Evolutionary conservation across 2,329 filamentous ascomycete genomes (phyloP).

Genomic region (Podosphaera fusca): DNA sequence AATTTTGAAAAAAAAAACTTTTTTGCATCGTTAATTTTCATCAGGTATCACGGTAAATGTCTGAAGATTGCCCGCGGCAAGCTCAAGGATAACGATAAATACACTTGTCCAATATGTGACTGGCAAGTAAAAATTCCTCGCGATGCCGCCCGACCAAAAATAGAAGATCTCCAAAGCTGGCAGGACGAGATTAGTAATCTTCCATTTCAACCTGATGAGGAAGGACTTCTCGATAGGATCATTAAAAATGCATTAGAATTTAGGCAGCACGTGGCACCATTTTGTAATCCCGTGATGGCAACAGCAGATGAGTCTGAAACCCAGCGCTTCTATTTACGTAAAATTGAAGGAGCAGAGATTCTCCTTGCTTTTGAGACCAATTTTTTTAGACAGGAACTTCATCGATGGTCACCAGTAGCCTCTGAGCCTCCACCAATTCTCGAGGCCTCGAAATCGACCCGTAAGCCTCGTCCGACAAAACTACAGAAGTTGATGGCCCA

Average conservation of each 20-base stretch:
- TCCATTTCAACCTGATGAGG: slow-evolving; percentile 91
- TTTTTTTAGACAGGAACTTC: slow-evolving; percentile 83
- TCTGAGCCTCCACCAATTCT: slow-evolving; percentile 66
- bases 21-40: slow-evolving; percentile 3
- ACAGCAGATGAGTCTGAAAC: slow-evolving; percentile 73
- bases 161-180: slow-evolving; percentile 71
- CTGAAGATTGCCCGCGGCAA: slow-evolving; percentile 94
- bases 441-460: slow-evolving; percentile 70
- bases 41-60: slow-evolving; percentile 90
- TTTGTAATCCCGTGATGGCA: slow-evolving; percentile 59
- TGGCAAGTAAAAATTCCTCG: slow-evolving; percentile 93
- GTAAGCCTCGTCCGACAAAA: slow-evolving; percentile 90
- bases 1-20: neutral
- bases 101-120: slow-evolving; percentile 94
- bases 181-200: slow-evolving; percentile 58
- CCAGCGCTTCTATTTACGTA: slow-evolving; percentile 84
- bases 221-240: slow-evolving; percentile 65
- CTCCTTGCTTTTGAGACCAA: slow-evolving; percentile 87
- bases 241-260: slow-evolving; percentile 69
- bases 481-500: slow-evolving; percentile 84
- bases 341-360: slow-evolving; percentile 92
- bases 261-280: slow-evolving; percentile 55
- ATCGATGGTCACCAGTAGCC: slow-evolving; percentile 84
- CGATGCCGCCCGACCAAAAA: slow-evolving; percentile 81
- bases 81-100: slow-evolving; percentile 95